A percentile compares a stretch with the other conserved stretches of the same genome.
phyloP scores from a whole-genome alignment of 768 basidiomycete species.

The Rhizopogon rudus region DNA sequence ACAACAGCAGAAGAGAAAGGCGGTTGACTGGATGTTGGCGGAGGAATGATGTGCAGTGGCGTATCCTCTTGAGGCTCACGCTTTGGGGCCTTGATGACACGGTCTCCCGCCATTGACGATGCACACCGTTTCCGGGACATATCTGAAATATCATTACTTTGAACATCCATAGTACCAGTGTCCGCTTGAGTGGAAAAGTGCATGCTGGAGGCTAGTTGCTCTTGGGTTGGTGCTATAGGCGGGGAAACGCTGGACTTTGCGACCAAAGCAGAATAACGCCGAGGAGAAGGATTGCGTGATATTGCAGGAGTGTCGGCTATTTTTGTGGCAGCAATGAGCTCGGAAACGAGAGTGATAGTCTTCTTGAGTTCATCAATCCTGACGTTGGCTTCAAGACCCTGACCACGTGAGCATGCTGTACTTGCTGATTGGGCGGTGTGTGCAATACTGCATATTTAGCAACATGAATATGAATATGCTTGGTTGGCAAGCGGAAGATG shows the following conservation, averaged over 20 bases:
- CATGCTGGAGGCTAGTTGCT: conserved; percentile 19
- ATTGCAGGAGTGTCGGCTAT: conserved; percentile 28
- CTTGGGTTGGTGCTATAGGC: conserved; percentile 15
- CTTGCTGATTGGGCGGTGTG: conserved; percentile 56
- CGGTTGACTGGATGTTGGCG: conserved; percentile 13
- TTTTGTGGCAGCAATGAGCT: conserved; percentile 45
- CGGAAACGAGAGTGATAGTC: conserved; percentile 47
- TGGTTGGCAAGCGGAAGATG: not conserved
- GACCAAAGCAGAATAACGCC: conserved; percentile 22
- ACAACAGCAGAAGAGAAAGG: conserved; percentile 21
- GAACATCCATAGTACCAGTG: conserved; percentile 14
- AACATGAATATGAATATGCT: not conserved
- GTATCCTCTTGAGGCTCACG: conserved; percentile 43
- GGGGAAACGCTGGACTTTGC: conserved; percentile 31
- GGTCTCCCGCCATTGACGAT: conserved; percentile 40
- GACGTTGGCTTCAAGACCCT: conserved; percentile 41
- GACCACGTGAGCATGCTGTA: conserved; percentile 41
- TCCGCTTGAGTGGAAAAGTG: conserved; percentile 16
- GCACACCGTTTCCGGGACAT: conserved; percentile 48
- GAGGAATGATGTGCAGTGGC: conserved; percentile 21
- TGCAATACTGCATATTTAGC: conserved; percentile 43
- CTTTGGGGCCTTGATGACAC: conserved; percentile 43
- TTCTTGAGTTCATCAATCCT: conserved; percentile 54
- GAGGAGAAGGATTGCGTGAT: conserved; percentile 27
- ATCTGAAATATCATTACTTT: conserved; percentile 31